phyloP scores from a whole-genome alignment of 2,329 filamentous ascomycete genomes.

The Trematosphaeria pertusa region DNA sequence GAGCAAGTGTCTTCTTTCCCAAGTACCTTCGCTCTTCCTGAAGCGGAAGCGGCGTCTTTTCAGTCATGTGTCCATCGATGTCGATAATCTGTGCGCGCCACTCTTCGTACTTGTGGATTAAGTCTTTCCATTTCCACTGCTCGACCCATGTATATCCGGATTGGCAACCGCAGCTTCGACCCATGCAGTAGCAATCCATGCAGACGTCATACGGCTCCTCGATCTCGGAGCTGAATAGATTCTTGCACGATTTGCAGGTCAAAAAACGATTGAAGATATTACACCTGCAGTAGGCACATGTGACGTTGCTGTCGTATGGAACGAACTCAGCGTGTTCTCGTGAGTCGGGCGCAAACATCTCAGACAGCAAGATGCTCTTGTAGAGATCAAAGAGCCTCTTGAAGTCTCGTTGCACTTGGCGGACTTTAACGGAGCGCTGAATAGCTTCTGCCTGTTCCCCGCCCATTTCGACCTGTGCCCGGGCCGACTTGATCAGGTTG shows the following conservation, averaged over 20 bases:
- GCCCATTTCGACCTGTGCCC: conserved; percentile 59
- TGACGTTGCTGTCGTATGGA: conserved; percentile 87
- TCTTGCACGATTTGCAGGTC: conserved; percentile 85
- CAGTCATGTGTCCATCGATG: conserved; percentile 69
- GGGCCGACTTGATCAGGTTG: conserved; percentile 63
- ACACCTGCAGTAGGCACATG: conserved; percentile 92
- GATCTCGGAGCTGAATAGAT: conserved; percentile 70
- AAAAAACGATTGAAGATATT: conserved; percentile 98
- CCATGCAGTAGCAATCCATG: conserved; percentile 99
- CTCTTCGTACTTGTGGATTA: conserved; percentile 77
- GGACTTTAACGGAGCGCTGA: conserved; percentile 59
- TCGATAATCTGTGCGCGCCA: conserved; percentile 83
- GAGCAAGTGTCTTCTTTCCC: conserved; percentile 80
- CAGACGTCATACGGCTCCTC: conserved; percentile 94
- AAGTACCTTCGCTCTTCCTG: conserved; percentile 71
- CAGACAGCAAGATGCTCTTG: conserved; percentile 79
- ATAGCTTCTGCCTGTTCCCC: conserved; percentile 46
- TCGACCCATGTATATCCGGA: conserved; percentile 90
- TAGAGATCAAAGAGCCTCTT: conserved; percentile 79
- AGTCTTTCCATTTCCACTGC: conserved; percentile 84
- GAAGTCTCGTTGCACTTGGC: conserved; percentile 83
- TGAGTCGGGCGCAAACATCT: conserved; percentile 76
- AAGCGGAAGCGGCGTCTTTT: conserved; percentile 73
- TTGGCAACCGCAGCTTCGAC: conserved; percentile 87
- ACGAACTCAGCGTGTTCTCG: conserved; percentile 78